These are phyloP conservation scores for Colletotrichum sp. DNA, from an alignment of 2,329 filamentous ascomycete species.

Conservation along the genomic window DNA sequence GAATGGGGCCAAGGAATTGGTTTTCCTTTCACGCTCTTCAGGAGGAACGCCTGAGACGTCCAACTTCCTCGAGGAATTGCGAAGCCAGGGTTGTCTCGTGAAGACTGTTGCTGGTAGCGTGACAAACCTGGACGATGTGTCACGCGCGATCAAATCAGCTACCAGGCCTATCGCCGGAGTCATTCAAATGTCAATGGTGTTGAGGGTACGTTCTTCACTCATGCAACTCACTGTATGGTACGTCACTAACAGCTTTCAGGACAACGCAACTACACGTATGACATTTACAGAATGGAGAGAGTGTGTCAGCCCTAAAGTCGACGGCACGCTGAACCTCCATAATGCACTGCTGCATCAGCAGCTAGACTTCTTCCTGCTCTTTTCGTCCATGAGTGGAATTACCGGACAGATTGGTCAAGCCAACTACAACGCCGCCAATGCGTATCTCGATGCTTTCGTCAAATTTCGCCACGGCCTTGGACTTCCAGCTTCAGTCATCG, in stretches of 20 bases:
- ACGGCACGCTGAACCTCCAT: neutral
- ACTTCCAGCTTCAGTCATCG: neutral
- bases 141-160: neutral
- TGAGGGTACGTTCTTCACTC: neutral
- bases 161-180: neutral
- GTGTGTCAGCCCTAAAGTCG: neutral
- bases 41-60: neutral
- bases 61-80: neutral
- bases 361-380: neutral
- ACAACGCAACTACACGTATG: neutral
- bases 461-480: neutral
- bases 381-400: neutral
- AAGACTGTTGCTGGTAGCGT: neutral
- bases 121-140: neutral
- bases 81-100: neutral
- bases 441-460: neutral
- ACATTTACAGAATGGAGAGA: neutral
- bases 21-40: neutral
- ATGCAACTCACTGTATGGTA: neutral
- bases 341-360: neutral
- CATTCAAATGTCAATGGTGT: neutral
- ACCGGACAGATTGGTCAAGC: constrained; percentile 24
- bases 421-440: constrained; percentile 36
- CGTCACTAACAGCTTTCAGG: neutral
- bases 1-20: neutral